These are phyloP conservation scores for Hsuehochloa calcarea DNA, from an alignment of 176 grass and related monocot species.

Conservation along the genomic window DNA sequence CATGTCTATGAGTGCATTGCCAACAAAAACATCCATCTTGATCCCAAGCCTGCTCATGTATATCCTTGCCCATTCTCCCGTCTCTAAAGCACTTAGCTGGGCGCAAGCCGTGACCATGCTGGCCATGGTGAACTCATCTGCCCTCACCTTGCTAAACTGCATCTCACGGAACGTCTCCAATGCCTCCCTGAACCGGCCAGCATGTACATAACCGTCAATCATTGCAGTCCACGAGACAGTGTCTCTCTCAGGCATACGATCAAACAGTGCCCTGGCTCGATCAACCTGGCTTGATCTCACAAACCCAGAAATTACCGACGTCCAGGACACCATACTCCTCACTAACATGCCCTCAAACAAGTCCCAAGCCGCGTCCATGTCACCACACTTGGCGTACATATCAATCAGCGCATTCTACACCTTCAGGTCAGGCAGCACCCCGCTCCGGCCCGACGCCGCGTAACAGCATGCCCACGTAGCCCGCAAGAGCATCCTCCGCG, in stretches of 20 bases:
- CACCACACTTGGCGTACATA: slow-evolving; percentile 67
- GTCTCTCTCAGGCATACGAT: slow-evolving; percentile 69
- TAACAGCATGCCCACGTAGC: slow-evolving; percentile 56
- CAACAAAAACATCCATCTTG: slow-evolving; percentile 54
- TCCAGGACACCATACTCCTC: slow-evolving; percentile 67
- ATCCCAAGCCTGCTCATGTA: slow-evolving; percentile 69
- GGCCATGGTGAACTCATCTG: slow-evolving; percentile 79
- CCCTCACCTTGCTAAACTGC: slow-evolving; percentile 39
- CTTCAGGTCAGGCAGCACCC: slow-evolving; percentile 51
- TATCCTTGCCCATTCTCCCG: slow-evolving; percentile 68
- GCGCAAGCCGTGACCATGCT: slow-evolving; percentile 69
- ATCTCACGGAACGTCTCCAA: slow-evolving; percentile 66
- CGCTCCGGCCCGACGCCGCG: slow-evolving; percentile 42
- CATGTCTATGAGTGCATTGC: slow-evolving; percentile 84
- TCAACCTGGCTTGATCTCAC: slow-evolving; percentile 46
- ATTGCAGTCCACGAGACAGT: slow-evolving; percentile 67
- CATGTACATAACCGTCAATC: slow-evolving; percentile 62
- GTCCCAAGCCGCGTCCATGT: slow-evolving; percentile 54
- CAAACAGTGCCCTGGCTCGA: slow-evolving; percentile 52
- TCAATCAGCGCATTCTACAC: slow-evolving; percentile 62
- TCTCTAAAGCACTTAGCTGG: slow-evolving; percentile 80
- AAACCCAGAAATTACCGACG: slow-evolving; percentile 53
- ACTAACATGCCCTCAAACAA: slow-evolving; percentile 55
- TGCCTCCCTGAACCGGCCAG: slow-evolving; percentile 50
- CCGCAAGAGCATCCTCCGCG: slow-evolving; percentile 32